A percentile compares a stretch with the other conserved stretches of the same genome.
These are phyloP conservation scores for Ophiocordyceps sinensis DNA, from an alignment of 2,329 filamentous ascomycete species.

Conservation along the genomic window DNA sequence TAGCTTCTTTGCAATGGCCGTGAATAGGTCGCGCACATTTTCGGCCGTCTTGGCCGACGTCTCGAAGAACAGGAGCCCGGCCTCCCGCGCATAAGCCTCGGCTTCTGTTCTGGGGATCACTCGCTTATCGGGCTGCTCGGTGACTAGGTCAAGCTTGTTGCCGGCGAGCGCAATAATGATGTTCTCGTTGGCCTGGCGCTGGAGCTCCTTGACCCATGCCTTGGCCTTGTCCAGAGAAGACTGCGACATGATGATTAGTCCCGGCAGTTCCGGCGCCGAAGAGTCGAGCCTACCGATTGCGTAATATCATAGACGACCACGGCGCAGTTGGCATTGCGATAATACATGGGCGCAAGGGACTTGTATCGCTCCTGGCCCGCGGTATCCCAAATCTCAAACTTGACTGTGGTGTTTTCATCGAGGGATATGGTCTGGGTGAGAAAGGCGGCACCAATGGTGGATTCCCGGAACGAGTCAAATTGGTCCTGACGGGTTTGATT, in stretches of 20 bases:
- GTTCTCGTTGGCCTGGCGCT: conserved; percentile 98
- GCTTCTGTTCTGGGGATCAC: conserved; percentile 81
- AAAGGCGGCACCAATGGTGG: conserved; percentile 95
- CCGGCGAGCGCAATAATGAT: conserved; percentile 97
- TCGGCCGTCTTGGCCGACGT: conserved; percentile 95
- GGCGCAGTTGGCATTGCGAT: conserved; percentile 97
- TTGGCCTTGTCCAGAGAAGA: conserved; percentile 97
- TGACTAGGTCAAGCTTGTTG: conserved; percentile 95
- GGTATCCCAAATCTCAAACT: conserved; percentile 99
- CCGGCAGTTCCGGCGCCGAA: not conserved
- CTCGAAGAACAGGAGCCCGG: conserved; percentile 92
- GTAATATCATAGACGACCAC: conserved; percentile 99
- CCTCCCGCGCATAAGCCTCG: conserved; percentile 87
- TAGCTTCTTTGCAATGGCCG: conserved; percentile 93
- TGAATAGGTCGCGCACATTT: conserved; percentile 92
- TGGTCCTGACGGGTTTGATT: conserved; percentile 53
- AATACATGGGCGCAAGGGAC: conserved; percentile 98
- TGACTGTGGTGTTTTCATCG: conserved; percentile 95
- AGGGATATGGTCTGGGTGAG: conserved; percentile 97
- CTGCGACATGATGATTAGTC: conserved; percentile 29
- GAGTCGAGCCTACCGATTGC: conserved; percentile 63
- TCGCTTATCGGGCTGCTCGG: conserved; percentile 88
- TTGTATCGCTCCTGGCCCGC: conserved; percentile 98
- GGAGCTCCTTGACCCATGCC: conserved; percentile 97
- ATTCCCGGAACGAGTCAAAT: conserved; percentile 96